Evolutionary conservation across 352 stramenopile genomes (phyloP).

Genomic region (Globisporangium spinosum): DNA sequence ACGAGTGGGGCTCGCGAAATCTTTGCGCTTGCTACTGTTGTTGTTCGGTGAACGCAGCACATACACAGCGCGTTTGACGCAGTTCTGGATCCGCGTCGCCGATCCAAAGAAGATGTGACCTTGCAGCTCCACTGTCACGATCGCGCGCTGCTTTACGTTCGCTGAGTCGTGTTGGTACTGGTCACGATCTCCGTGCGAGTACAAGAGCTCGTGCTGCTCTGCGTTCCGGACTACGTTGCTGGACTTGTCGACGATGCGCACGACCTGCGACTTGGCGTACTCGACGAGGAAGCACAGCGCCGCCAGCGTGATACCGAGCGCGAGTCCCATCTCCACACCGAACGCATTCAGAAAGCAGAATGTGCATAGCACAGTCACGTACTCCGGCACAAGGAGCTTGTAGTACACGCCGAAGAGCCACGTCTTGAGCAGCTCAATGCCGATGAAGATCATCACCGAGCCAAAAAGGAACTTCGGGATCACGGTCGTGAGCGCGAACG

Average conservation of each 20-base stretch:
- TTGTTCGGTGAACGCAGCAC: slow-evolving; percentile 18
- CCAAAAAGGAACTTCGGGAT: slow-evolving; percentile 97
- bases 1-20: not conserved
- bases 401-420: slow-evolving; percentile 60
- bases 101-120: slow-evolving; percentile 81
- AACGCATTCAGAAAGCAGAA: slow-evolving; percentile 90
- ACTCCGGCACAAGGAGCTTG: slow-evolving; percentile 80
- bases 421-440: slow-evolving; percentile 90
- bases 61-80: slow-evolving; percentile 63
- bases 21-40: not conserved
- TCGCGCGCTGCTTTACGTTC: slow-evolving; percentile 37
- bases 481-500: slow-evolving; percentile 88
- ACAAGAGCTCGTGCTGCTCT: slow-evolving; percentile 54
- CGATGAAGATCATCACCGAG: slow-evolving; percentile 95
- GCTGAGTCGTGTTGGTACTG: slow-evolving; percentile 17
- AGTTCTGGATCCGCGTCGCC: slow-evolving; percentile 60
- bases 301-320: slow-evolving; percentile 38
- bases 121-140: slow-evolving; percentile 64
- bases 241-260: slow-evolving; percentile 53
- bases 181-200: slow-evolving; percentile 8
- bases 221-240: slow-evolving; percentile 65
- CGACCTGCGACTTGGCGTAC: slow-evolving; percentile 60
- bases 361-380: slow-evolving; percentile 86
- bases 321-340: slow-evolving; percentile 88
- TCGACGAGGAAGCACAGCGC: slow-evolving; percentile 84